Evolutionary conservation across 306 rosid genomes (phyloP).

Genomic region (Acacia melanoxylon): DNA sequence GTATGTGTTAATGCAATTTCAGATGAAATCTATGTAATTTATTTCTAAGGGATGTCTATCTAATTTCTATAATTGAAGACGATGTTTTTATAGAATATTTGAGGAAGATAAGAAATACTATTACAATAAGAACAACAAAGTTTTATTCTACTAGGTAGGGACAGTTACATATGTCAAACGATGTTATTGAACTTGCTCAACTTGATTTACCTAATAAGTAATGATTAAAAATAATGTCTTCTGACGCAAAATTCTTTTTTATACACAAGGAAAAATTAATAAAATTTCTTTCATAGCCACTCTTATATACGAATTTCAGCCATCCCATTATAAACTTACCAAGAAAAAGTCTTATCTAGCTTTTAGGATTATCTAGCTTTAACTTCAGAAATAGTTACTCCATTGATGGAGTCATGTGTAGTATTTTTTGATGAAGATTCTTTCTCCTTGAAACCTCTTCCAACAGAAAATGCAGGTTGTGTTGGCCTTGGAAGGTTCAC

Average conservation of each 20-base stretch:
- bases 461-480: conserved; percentile 16
- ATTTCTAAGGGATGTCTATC: not conserved
- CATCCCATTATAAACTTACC: not conserved
- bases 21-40: not conserved
- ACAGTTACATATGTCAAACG: no score
- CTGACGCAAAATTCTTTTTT: not conserved
- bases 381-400: conserved; percentile 3
- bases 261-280: not conserved
- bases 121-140: no score
- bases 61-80: not conserved
- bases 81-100: not conserved
- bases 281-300: not conserved
- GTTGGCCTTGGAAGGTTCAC: not conserved
- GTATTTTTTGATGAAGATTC: not conserved
- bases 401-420: not conserved
- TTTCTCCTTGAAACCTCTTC: not conserved
- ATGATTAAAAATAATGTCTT: not conserved
- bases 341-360: not conserved
- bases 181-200: no score
- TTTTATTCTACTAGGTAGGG: no score
- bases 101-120: not conserved
- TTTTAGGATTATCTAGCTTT: not conserved
- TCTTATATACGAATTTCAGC: not conserved
- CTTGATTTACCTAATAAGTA: not conserved
- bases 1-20: not conserved